phyloP scores from a whole-genome alignment of 768 basidiomycete genomes.

The Termitomyces sp. region DNA sequence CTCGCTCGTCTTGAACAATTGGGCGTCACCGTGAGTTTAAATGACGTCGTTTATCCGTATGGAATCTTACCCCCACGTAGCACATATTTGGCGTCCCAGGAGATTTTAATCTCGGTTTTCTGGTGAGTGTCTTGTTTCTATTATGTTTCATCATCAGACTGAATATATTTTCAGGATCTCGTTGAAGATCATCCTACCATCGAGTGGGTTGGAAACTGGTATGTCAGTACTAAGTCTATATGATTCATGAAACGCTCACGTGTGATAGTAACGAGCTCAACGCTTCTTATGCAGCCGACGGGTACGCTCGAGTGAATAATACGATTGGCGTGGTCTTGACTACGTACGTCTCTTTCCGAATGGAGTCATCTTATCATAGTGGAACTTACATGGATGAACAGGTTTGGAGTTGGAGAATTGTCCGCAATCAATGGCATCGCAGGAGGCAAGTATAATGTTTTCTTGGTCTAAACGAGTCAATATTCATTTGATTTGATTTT shows the following conservation, averaged over 20 bases:
- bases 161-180: conserved; percentile 49
- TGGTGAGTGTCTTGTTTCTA: conserved; percentile 29
- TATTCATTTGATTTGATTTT: neutral
- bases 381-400: conserved; percentile 17
- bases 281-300: conserved; percentile 90
- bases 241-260: neutral
- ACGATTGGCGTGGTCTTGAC: conserved; percentile 73
- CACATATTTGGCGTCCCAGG: conserved; percentile 83
- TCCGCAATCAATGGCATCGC: conserved; percentile 85
- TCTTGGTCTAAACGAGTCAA: neutral
- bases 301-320: conserved; percentile 86
- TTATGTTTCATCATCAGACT: neutral
- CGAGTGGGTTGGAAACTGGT: conserved; percentile 89
- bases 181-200: conserved; percentile 77
- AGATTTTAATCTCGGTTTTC: conserved; percentile 75
- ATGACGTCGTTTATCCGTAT: neutral
- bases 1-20: no score
- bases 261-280: conserved; percentile 72
- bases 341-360: conserved; percentile 43
- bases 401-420: conserved; percentile 90
- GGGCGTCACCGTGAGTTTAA: conserved; percentile 44
- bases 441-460: conserved; percentile 41
- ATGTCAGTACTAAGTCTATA: neutral
- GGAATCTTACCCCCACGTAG: conserved; percentile 28
- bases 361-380: neutral